phyloP scores from a whole-genome alignment of 225 moss, liverwort and hornwort species.

The Physcomitrium patens region DNA sequence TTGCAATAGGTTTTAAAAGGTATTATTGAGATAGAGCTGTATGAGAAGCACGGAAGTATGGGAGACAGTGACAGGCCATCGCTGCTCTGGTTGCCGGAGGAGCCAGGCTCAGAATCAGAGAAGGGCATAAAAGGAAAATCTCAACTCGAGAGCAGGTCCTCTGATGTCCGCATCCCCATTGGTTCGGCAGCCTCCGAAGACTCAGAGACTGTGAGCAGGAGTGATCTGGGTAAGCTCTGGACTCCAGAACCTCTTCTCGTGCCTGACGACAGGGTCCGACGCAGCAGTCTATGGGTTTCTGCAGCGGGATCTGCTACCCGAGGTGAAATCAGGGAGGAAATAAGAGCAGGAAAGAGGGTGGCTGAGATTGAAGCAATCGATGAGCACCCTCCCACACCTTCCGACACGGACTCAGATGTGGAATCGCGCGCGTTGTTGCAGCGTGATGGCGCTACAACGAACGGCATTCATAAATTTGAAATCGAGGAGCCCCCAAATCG shows the following conservation, averaged over 20 bases:
- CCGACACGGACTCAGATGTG: conserved; percentile 35
- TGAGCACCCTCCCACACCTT: conserved; percentile 20
- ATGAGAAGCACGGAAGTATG: conserved; percentile 54
- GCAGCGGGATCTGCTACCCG: conserved; percentile 27
- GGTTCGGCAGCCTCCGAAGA: conserved; percentile 25
- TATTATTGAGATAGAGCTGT: conserved; percentile 14
- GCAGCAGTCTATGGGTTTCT: conserved; percentile 49
- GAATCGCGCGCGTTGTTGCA: conserved; percentile 36
- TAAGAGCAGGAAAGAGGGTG: conserved; percentile 47
- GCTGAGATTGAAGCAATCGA: conserved; percentile 39
- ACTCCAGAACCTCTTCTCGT: conserved; percentile 41
- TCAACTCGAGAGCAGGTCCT: not conserved
- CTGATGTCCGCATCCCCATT: conserved; percentile 35
- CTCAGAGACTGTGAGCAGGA: not conserved
- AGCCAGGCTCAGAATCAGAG: conserved; percentile 51
- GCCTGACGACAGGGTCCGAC: conserved; percentile 43
- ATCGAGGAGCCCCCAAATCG: conserved; percentile 19
- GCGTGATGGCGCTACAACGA: conserved; percentile 10
- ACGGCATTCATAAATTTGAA: conserved; percentile 28
- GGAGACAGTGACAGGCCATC: conserved; percentile 57
- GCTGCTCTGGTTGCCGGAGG: conserved; percentile 58
- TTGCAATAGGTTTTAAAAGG: conserved; percentile 22
- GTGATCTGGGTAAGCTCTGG: conserved; percentile 36
- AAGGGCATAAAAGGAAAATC: conserved; percentile 29
- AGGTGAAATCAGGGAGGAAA: conserved; percentile 35